phyloP scores from a whole-genome alignment of 805 yeast species.

The Kuraishia hungarica region DNA sequence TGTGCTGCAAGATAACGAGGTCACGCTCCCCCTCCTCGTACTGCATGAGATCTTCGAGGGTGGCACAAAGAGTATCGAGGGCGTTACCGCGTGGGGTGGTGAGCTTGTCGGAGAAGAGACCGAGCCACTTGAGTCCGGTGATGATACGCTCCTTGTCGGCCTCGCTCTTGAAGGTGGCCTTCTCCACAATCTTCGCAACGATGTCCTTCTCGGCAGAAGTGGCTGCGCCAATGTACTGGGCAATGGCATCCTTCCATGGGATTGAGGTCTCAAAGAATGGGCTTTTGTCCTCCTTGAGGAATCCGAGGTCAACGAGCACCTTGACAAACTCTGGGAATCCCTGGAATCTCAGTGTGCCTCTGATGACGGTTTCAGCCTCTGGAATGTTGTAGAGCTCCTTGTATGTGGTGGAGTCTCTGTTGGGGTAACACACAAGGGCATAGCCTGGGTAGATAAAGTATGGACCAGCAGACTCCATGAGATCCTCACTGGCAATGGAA shows the following conservation, averaged over 20 bases:
- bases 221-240: conserved; percentile 64
- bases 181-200: conserved; percentile 62
- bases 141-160: conserved; percentile 83
- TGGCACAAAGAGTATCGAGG: conserved; percentile 93
- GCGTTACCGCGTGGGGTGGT: conserved; percentile 91
- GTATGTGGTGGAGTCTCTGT: conserved; percentile 94
- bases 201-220: conserved; percentile 68
- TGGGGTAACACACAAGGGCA: conserved; percentile 92
- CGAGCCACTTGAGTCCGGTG: conserved; percentile 90
- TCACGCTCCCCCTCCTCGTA: conserved; percentile 94
- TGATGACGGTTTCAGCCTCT: conserved; percentile 92
- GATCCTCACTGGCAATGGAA: conserved; percentile 75
- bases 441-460: conserved; percentile 94
- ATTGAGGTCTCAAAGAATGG: conserved; percentile 46
- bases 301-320: conserved; percentile 89
- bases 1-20: conserved; percentile 91
- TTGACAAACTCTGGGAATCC: conserved; percentile 98
- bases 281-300: conserved; percentile 70
- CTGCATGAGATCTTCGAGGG: conserved; percentile 93
- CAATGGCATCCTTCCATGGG: conserved; percentile 87
- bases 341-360: conserved; percentile 97
- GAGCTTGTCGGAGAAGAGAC: conserved; percentile 68
- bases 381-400: conserved; percentile 90
- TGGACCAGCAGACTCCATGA: conserved; percentile 93
- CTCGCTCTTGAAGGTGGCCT: conserved; percentile 72